Conservation (phyloP, 306 rosid species). For the Cercis canadensis region DNA sequence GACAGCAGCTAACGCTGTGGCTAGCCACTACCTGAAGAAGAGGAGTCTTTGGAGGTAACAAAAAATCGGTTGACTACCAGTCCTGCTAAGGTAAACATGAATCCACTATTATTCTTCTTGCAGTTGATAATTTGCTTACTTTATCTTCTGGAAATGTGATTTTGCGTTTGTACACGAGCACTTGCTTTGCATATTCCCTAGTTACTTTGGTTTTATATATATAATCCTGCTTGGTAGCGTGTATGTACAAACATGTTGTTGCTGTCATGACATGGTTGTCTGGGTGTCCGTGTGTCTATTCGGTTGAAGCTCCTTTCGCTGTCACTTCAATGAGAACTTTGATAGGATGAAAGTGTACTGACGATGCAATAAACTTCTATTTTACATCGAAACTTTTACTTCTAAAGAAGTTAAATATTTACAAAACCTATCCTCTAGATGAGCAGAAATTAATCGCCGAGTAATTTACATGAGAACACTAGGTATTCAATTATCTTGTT, state of each 20-base stretch:
- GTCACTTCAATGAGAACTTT: neutral
- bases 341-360: neutral
- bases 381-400: neutral
- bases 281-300: neutral
- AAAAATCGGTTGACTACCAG: neutral
- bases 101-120: neutral
- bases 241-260: neutral
- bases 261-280: neutral
- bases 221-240: neutral
- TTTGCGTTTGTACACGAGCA: neutral
- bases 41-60: neutral
- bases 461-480: too few species aligned
- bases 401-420: too few species aligned
- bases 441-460: too few species aligned
- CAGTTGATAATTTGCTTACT: constrained; percentile 4
- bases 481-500: too few species aligned
- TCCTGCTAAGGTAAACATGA: neutral
- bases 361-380: neutral
- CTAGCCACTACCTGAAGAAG: constrained; percentile 10
- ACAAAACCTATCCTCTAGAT: too few species aligned
- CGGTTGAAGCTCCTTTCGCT: neutral
- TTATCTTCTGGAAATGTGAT: neutral
- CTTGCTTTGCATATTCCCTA: neutral
- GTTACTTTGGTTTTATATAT: neutral
- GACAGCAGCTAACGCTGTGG: constrained; percentile 16